Conservation (phyloP, 2,329 filamentous ascomycete species). For the Xylariales sp. region DNA sequence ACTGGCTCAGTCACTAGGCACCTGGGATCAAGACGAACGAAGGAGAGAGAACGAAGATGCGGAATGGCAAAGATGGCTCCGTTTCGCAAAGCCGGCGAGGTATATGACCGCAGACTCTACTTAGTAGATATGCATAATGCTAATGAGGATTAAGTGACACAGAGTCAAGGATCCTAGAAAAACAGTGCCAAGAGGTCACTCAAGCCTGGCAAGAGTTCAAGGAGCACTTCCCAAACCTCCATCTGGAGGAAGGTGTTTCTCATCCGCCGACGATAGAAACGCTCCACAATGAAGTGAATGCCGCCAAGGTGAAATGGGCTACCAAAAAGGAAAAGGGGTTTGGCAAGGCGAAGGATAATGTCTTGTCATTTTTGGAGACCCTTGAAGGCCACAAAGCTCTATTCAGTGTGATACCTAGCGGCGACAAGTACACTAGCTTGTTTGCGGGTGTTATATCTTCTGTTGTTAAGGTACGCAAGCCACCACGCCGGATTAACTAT, state of each 20-base stretch:
- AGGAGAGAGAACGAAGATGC: background rate
- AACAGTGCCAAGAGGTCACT: conserved; percentile 6
- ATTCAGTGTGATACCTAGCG: conserved; percentile 10
- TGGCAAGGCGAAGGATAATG: conserved; percentile 7
- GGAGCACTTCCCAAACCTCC: background rate
- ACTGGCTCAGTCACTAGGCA: conserved; percentile 6
- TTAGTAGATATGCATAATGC: background rate
- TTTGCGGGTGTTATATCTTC: conserved; percentile 10
- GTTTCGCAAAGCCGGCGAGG: conserved; percentile 1
- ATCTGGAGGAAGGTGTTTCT: conserved; percentile 5
- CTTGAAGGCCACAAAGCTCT: conserved; percentile 10
- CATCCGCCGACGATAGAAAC: conserved; percentile 1
- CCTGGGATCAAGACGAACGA: background rate
- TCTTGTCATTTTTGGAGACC: conserved; percentile 5
- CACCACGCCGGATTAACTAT: too few species aligned
- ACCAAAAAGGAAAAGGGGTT: conserved; percentile 7
- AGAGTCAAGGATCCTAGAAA: background rate
- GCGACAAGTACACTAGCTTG: conserved; percentile 9
- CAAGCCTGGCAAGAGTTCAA: conserved; percentile 8
- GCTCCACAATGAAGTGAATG: background rate
- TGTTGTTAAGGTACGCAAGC: conserved; percentile 9
- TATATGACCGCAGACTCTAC: background rate
- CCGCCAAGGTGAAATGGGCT: conserved; percentile 6
- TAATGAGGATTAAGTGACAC: conserved; percentile 3
- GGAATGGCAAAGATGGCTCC: conserved; percentile 6